phyloP scores from a whole-genome alignment of 768 basidiomycete species.

The Lactarius akahatsu region DNA sequence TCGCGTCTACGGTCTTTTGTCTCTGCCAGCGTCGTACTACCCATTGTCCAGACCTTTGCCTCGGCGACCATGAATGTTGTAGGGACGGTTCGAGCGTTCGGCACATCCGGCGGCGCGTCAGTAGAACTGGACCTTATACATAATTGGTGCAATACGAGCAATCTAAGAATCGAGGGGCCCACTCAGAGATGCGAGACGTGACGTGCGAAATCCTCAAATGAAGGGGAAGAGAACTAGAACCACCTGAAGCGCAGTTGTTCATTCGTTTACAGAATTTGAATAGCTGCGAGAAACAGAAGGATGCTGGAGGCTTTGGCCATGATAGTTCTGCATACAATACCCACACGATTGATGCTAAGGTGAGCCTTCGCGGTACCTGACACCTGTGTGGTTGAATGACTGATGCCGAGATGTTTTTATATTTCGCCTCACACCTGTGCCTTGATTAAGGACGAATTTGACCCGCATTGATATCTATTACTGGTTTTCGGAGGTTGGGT shows the following conservation, averaged over 20 bases:
- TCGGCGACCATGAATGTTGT: neutral
- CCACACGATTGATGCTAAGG: neutral
- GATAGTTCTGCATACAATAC: neutral
- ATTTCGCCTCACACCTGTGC: neutral
- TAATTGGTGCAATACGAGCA: neutral
- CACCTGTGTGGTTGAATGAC: neutral
- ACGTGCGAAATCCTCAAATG: slow-evolving; percentile 2
- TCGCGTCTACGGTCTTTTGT: neutral
- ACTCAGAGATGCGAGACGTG: neutral
- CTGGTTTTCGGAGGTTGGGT: neutral
- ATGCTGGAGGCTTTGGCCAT: neutral
- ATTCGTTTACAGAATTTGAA: neutral
- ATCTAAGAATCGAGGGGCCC: neutral
- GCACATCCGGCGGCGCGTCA: neutral
- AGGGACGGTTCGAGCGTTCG: neutral
- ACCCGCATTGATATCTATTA: neutral
- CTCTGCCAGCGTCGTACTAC: neutral
- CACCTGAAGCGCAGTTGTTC: neutral
- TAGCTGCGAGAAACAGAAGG: neutral
- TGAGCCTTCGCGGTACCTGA: neutral
- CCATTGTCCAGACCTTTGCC: neutral
- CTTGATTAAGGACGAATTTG: neutral
- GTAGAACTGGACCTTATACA: neutral
- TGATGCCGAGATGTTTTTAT: neutral
- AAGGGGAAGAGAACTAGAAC: neutral